Evolutionary conservation across 495 filamentous ascomycete species (phyloP).

Genomic region (Talaromyces wortmannii): DNA sequence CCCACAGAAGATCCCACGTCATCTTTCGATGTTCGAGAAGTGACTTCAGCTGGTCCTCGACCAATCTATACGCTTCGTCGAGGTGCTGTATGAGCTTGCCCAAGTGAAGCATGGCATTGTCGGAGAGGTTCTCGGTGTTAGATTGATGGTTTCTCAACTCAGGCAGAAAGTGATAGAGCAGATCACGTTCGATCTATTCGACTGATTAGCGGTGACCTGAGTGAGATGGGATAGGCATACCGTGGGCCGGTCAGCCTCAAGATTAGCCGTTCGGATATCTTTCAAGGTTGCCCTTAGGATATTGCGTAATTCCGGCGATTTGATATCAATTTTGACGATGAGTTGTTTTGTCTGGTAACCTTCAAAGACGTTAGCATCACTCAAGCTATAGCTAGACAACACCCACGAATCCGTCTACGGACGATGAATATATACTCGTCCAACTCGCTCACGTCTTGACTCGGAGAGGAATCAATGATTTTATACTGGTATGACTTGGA

Average conservation of each 20-base stretch:
- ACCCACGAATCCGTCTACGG: neutral
- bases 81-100: too few relatives aligned
- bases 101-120: too few relatives aligned
- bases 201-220: neutral
- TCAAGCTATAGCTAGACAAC: neutral
- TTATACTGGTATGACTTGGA: neutral
- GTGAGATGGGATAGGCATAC: neutral
- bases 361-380: neutral
- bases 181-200: neutral
- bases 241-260: conserved; percentile 6
- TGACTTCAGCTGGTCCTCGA: neutral
- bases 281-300: conserved; percentile 12
- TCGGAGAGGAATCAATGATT: neutral
- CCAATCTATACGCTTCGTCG: neutral
- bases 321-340: conserved; percentile 12
- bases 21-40: neutral
- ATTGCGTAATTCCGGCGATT: conserved; percentile 13
- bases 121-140: too few relatives aligned
- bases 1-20: neutral
- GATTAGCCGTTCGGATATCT: conserved; percentile 15
- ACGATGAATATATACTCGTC: neutral
- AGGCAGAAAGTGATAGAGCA: conserved; percentile 24
- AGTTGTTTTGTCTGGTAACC: neutral
- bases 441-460: neutral
- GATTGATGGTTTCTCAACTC: conserved; percentile 19